Evolutionary conservation across 2,329 filamentous ascomycete genomes (phyloP), one percentile per base, ranked within the genome.

Genomic region (Arachnomyces sp.): DNA sequence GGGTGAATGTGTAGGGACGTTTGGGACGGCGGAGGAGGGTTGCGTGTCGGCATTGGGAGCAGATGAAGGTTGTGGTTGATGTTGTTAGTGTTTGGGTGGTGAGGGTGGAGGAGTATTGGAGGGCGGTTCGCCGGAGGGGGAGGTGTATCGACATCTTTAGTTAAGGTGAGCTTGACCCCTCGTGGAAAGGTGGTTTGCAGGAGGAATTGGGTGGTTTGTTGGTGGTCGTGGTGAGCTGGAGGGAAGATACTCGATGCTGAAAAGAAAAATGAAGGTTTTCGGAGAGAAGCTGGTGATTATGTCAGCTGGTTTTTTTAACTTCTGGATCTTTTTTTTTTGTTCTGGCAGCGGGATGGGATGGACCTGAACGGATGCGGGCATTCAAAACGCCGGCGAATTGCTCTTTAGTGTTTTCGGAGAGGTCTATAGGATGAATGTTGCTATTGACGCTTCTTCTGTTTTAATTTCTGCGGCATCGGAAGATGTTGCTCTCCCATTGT

Each of bases 1-100:
- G 92, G n/a, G 90, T 95, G 73, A 95, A 96, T 52, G 83, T 86
- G 74, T 95, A 96, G 31, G 92, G 90, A 4, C 89, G 80, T 57
- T 88, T 84, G n/a, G 88, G 88, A 12, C 92, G 86, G 46, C 76
- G 77, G 59, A 96, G 78, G 48, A 95, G 84, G 16, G 85, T 88
- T 38, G 92, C 92, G 60, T 87, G 79, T 45, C 88, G 82, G 59
- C 80, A 72, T 68, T 89, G 84, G 36, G 65, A 67, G 63, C 63
- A 69, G 52, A 68, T 57, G 52, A 64, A 69, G 36, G 65, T 66
- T 45, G 59, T 63, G 36, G 57, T 46, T 12, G 47, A 38, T 44
- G 44, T 14, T 31, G 48, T 36, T 15, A 39, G 36, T 28, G 43
- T 18, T 39, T 18, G 34, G 38, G 15, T 38, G 39, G 36, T 39